Conservation (phyloP, 164 flowering plant species). For the Protea cynaroides region DNA sequence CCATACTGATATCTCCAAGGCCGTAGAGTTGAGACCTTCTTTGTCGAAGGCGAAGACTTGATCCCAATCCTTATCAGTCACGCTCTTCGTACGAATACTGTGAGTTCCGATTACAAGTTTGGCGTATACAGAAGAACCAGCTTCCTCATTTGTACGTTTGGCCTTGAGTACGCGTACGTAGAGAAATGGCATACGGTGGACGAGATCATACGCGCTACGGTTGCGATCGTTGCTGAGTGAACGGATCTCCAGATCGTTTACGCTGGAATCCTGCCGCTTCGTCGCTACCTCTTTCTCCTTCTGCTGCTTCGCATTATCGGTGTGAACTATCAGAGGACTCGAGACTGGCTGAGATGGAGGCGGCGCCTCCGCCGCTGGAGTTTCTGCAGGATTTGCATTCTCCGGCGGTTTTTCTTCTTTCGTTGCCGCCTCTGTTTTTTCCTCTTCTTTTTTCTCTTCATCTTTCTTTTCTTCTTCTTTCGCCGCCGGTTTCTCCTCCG, state of each 20-base stretch:
- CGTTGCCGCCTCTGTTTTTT: slow-evolving; percentile 26
- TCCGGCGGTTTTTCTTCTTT: slow-evolving; percentile 8
- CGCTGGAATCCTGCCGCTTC: slow-evolving; percentile 18
- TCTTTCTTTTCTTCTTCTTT: slow-evolving; percentile 24
- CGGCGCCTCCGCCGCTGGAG: slow-evolving; percentile 11
- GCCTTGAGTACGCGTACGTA: slow-evolving; percentile 76
- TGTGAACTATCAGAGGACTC: slow-evolving; percentile 28
- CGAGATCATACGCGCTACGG: slow-evolving; percentile 61
- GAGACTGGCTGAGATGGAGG: slow-evolving; percentile 23
- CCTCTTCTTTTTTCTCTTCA: slow-evolving; percentile 30
- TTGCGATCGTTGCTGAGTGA: slow-evolving; percentile 34
- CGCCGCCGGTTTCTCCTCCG: slow-evolving; percentile 17
- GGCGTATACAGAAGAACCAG: slow-evolving; percentile 29
- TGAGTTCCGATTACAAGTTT: slow-evolving; percentile 88
- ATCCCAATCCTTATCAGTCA: slow-evolving; percentile 65
- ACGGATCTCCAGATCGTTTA: slow-evolving; percentile 38
- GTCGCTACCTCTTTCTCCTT: slow-evolving; percentile 7
- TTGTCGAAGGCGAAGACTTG: slow-evolving; percentile 88
- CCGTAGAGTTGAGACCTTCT: slow-evolving; percentile 63
- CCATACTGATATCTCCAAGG: slow-evolving; percentile 72
- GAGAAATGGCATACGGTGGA: slow-evolving; percentile 72
- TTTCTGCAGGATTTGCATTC: slow-evolving; percentile 13
- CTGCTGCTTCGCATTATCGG: slow-evolving; percentile 18
- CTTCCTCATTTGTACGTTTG: slow-evolving; percentile 23
- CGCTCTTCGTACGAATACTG: slow-evolving; percentile 49